Evolutionary conservation across 345 rosid genomes (phyloP).

Genomic region (Camelina laxa): DNA sequence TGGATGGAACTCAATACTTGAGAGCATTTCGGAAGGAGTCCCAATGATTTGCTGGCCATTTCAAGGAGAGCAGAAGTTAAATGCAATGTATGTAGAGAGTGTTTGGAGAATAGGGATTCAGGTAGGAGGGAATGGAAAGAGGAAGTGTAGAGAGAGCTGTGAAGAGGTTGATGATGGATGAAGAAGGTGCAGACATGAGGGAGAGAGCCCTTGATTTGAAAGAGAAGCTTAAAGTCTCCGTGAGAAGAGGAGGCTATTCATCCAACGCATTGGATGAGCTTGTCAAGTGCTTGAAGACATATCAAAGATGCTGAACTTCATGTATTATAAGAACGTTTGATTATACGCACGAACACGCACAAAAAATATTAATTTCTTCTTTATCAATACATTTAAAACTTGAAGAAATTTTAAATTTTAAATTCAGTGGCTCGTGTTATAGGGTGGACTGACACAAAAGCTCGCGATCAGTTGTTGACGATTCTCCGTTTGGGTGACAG

Average conservation of each 20-base stretch:
- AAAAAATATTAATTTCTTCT: no score
- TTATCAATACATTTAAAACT: no score
- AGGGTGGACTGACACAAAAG: no score
- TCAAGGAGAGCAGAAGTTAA: constrained; percentile 43
- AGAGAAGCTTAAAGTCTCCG: constrained; percentile 15
- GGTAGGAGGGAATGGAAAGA: constrained; percentile 25
- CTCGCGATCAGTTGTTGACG: no score
- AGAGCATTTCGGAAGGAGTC: constrained; percentile 44
- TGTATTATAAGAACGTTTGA: no score
- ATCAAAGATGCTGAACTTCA: background rate
- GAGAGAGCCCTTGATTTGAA: constrained; percentile 11
- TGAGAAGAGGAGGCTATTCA: constrained; percentile 28
- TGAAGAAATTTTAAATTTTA: no score
- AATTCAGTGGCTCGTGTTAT: no score
- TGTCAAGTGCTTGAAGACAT: background rate
- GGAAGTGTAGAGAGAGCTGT: background rate
- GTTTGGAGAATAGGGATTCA: constrained; percentile 32
- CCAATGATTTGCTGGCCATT: constrained; percentile 48
- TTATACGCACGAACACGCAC: no score
- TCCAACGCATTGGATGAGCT: constrained; percentile 24
- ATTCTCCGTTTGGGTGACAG: no score
- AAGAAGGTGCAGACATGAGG: constrained; percentile 31
- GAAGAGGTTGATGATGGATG: constrained; percentile 10
- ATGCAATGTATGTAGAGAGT: constrained; percentile 31
- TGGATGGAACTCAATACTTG: constrained; percentile 49